Base-by-base conservation (phyloP, 2,329 filamentous ascomycete genomes). In the Balansia obtecta region DNA sequence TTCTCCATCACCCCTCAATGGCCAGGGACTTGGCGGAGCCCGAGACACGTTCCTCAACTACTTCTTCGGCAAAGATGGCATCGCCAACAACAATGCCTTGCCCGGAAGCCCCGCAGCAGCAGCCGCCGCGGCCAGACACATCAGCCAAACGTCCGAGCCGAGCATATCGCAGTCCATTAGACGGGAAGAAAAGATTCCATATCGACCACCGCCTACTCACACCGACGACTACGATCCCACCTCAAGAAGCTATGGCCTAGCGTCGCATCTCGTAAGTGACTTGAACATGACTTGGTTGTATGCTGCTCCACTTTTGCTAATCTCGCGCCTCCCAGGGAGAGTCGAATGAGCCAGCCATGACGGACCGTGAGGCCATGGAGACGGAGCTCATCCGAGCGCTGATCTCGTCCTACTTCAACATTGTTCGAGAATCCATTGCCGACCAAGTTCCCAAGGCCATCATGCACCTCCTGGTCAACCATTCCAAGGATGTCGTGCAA, bases 401-500 rank as follows among this genome's bases (percentile, higher is more conserved):
- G 51, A 98, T 98, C 66, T 95, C 88, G 33, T 96, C 90, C 1
- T 98, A 98, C 74, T 98, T 98, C 75, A 95, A 95, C 67, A 98
- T 98, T 62, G 93, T 98, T 45, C 87, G 93, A 55, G 93, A 98
- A 70, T 91, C 88, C n/a, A 95, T 96, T 60, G 91, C 91, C 43
- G 93, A 98, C 65, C 91, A 97, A 70, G 93, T 98, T 11, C 93
- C 93, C 57, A 98, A 98, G 72, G 93, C 93, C 5, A 86, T 98
- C 59, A 98, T 98, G 93, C 93, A 98, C 66, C 80, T 98, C 45
- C 79, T 98, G 34, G 93, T 98, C 64, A 98, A 98, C 69, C 88
- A 96, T 73, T 95, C 88, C 71, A 96, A 97, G 68, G 93, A 98
- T 58, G 91, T 91, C 12, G 90, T 98, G 33, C 93, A 98, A 69